These are phyloP conservation scores for Vitis rupestris DNA, from an alignment of 164 flowering plant species.

Conservation along the genomic window DNA sequence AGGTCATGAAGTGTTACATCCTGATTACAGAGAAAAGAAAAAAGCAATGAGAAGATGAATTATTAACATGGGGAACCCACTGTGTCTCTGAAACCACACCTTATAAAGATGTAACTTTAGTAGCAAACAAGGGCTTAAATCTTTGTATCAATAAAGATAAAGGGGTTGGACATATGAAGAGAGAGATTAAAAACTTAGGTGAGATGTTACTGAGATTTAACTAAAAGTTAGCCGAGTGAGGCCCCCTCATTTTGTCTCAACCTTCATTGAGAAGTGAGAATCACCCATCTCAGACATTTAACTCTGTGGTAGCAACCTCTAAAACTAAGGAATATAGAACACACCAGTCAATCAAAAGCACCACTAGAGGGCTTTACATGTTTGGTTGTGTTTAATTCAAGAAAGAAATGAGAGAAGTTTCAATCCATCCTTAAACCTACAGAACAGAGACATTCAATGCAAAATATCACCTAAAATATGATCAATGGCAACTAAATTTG, in stretches of 20 bases:
- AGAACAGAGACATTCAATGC: not conserved
- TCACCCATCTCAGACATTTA: too few species aligned
- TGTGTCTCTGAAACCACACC: not conserved
- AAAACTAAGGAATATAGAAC: not conserved
- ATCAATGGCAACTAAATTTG: not conserved
- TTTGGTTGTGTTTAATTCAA: not conserved
- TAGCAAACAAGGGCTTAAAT: too few species aligned
- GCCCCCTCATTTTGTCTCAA: too few species aligned
- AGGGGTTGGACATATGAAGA: too few species aligned
- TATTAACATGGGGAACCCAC: not conserved
- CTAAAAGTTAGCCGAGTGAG: too few species aligned
- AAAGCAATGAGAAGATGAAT: not conserved
- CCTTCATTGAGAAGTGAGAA: too few species aligned
- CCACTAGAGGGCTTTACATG: not conserved
- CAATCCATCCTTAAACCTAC: not conserved
- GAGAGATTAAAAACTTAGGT: too few species aligned
- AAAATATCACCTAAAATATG: not conserved
- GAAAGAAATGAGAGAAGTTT: not conserved
- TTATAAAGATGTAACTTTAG: too few species aligned
- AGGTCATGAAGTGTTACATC: constrained; percentile 57
- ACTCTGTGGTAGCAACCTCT: not conserved
- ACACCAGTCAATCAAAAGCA: not conserved
- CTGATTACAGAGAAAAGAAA: constrained; percentile 19
- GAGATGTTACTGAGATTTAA: too few species aligned
- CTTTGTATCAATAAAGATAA: too few species aligned